These are phyloP conservation scores for Moesziomyces parantarcticus DNA, from an alignment of 1,284 basidiomycete genomes.

Conservation along the genomic window DNA sequence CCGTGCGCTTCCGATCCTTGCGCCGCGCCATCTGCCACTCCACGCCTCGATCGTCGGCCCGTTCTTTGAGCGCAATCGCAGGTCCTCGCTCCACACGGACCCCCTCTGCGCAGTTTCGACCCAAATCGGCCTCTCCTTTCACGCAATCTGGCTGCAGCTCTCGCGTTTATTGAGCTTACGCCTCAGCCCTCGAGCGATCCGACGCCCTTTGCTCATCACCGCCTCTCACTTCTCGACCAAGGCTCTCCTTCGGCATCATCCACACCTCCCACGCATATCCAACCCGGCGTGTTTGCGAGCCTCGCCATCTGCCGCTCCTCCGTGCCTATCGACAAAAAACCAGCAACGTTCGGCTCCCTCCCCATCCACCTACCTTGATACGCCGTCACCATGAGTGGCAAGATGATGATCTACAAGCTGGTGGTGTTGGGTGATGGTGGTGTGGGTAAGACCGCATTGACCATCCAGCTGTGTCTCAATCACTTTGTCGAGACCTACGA, in stretches of 20 bases:
- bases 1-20: too few relatives aligned
- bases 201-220: not conserved
- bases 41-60: too few relatives aligned
- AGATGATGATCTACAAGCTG: slow-evolving; percentile 76
- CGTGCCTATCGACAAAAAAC: too few relatives aligned
- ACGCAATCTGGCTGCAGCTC: not conserved
- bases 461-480: slow-evolving; percentile 73
- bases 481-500: slow-evolving; percentile 65
- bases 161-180: not conserved
- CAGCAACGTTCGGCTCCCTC: not conserved
- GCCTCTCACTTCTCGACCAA: too few relatives aligned
- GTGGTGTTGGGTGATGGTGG: slow-evolving; percentile 96
- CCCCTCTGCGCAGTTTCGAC: not conserved
- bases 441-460: slow-evolving; percentile 95
- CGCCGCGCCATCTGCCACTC: not conserved
- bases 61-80: not conserved
- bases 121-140: not conserved
- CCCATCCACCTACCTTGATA: not conserved
- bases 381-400: slow-evolving; percentile 40
- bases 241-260: too few relatives aligned
- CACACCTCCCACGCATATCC: too few relatives aligned
- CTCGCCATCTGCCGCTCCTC: too few relatives aligned
- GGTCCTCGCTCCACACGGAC: slow-evolving; percentile 9
- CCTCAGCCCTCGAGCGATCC: not conserved
- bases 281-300: too few relatives aligned